phyloP scores from a whole-genome alignment of 1,284 basidiomycete species.

The Jaminaea rosea region DNA sequence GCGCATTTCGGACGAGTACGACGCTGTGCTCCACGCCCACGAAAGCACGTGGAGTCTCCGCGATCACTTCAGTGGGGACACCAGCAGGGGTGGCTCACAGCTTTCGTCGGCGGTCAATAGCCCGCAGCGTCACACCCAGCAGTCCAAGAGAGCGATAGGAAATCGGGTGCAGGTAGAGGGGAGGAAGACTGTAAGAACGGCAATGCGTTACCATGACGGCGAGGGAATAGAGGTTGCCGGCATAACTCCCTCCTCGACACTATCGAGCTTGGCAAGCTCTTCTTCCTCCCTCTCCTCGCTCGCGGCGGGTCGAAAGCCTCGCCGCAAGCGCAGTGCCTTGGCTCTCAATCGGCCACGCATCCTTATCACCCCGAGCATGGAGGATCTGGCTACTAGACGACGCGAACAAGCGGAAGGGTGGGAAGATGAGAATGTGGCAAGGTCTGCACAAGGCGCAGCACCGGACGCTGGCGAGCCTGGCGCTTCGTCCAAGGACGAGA shows the following conservation, averaged over 20 bases:
- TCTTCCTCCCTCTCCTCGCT: neutral
- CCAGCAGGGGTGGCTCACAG: neutral
- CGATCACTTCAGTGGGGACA: neutral
- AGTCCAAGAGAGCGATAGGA: neutral
- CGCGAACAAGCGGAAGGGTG: slow-evolving; percentile 16
- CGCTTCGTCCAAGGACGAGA: no score
- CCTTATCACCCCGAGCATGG: slow-evolving; percentile 36
- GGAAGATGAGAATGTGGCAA: slow-evolving; percentile 10
- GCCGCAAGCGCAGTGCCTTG: neutral
- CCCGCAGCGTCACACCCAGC: neutral
- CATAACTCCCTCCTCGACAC: neutral
- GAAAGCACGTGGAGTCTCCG: slow-evolving; percentile 1
- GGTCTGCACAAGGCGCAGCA: neutral
- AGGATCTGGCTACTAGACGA: slow-evolving; percentile 24
- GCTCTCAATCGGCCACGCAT: slow-evolving; percentile 20
- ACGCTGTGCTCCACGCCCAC: slow-evolving; percentile 13
- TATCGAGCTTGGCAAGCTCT: neutral
- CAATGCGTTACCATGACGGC: neutral
- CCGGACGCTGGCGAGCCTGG: no score
- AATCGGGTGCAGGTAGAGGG: neutral
- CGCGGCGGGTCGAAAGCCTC: neutral
- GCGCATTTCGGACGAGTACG: slow-evolving; percentile 31
- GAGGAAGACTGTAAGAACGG: neutral
- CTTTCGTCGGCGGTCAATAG: no score
- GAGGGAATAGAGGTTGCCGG: neutral